Percentiles rank a stretch among this genome's conserved stretches.
These are phyloP conservation scores for Penicillium simplicissimum DNA, from an alignment of 495 filamentous ascomycete species.

Conservation along the genomic window DNA sequence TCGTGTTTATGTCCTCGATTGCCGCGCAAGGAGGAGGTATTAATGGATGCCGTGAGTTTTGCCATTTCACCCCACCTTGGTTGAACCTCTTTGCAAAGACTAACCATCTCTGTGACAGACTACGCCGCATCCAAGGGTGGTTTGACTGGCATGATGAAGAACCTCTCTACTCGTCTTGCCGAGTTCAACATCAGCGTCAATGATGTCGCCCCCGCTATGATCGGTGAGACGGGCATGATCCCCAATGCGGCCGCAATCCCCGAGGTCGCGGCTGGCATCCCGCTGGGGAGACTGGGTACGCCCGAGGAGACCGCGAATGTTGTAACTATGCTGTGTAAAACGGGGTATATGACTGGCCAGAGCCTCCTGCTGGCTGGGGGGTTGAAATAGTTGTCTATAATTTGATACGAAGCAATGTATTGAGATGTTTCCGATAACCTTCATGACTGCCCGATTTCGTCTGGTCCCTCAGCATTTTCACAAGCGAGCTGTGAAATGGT, in stretches of 20 bases:
- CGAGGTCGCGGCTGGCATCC: conserved; percentile 57
- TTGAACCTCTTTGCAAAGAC: background rate
- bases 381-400: conserved; percentile 39
- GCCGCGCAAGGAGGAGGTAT: conserved; percentile 66
- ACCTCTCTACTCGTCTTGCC: conserved; percentile 61
- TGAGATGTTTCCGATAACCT: background rate
- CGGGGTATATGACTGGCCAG: conserved; percentile 70
- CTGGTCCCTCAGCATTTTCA: background rate
- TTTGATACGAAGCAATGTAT: conserved; percentile 2
- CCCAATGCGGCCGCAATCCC: conserved; percentile 56
- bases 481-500: background rate
- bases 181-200: conserved; percentile 70
- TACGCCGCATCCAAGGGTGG: conserved; percentile 68
- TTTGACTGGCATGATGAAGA: conserved; percentile 66
- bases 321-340: conserved; percentile 65
- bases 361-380: conserved; percentile 60
- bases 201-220: conserved; percentile 74
- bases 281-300: conserved; percentile 61
- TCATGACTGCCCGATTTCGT: background rate
- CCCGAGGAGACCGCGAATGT: conserved; percentile 68
- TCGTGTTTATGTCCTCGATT: conserved; percentile 69
- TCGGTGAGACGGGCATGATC: conserved; percentile 67
- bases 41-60: conserved; percentile 59
- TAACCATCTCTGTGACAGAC: conserved; percentile 37
- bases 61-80: background rate